Percentiles rank a stretch among this genome's conserved stretches.
These are phyloP conservation scores for Colletotrichum filicis DNA, from an alignment of 2,329 filamentous ascomycete genomes.

Conservation along the genomic window DNA sequence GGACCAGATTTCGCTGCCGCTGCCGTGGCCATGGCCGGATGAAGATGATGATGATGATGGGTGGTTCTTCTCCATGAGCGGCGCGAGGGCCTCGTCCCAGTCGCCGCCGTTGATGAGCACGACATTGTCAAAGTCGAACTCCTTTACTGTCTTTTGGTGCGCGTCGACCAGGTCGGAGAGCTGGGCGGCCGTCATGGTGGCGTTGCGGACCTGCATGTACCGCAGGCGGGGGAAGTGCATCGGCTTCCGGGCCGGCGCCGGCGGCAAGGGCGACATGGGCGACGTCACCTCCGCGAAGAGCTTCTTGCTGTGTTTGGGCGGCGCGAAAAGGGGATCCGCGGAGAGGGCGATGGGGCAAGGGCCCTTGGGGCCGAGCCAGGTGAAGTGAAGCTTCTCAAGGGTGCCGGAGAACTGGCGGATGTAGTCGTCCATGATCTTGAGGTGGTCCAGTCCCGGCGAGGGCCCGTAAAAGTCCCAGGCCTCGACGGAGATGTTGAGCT, in stretches of 20 bases:
- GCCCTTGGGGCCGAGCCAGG: conserved; percentile 79
- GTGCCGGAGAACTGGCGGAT: conserved; percentile 74
- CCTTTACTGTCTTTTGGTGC: conserved; percentile 75
- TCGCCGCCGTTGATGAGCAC: conserved; percentile 73
- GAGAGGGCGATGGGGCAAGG: conserved; percentile 79
- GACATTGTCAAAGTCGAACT: conserved; percentile 85
- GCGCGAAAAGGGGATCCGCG: conserved; percentile 75
- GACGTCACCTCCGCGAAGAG: conserved; percentile 73
- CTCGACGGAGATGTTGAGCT: conserved; percentile 78
- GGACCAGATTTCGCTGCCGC: conserved; percentile 55
- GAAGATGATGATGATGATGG: no score
- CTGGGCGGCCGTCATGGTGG: conserved; percentile 76
- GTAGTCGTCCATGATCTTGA: conserved; percentile 85
- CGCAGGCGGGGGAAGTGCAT: conserved; percentile 76
- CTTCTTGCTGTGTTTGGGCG: conserved; percentile 64
- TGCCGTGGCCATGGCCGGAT: conserved; percentile 32
- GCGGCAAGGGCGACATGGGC: conserved; percentile 71
- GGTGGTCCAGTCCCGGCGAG: conserved; percentile 73
- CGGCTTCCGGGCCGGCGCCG: conserved; percentile 60
- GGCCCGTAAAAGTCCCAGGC: conserved; percentile 72
- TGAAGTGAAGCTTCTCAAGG: conserved; percentile 79
- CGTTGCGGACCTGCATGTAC: conserved; percentile 78
- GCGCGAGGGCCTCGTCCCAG: conserved; percentile 86
- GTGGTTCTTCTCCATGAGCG: conserved; percentile 63
- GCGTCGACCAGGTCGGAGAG: conserved; percentile 74